phyloP scores from a whole-genome alignment of 2,329 filamentous ascomycete genomes.

The Sporothrix dimorphospora region DNA sequence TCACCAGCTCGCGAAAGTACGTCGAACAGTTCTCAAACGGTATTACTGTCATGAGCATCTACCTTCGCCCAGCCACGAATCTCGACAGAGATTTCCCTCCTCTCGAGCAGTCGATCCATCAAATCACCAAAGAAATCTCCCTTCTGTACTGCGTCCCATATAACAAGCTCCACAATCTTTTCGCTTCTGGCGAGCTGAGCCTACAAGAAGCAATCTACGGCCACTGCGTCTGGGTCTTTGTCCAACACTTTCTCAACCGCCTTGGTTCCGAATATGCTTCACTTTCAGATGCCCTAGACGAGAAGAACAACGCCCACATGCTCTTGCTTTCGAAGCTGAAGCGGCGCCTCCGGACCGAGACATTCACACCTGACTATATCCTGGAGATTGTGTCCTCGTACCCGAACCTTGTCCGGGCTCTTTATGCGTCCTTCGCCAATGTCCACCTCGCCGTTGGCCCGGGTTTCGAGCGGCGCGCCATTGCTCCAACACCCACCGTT shows the following conservation, averaged over 20 bases:
- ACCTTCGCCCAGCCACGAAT: constrained; percentile 73
- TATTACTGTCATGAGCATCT: constrained; percentile 95
- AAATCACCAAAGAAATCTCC: constrained; percentile 98
- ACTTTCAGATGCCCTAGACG: constrained; percentile 77
- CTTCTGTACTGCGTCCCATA: constrained; percentile 96
- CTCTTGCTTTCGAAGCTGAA: constrained; percentile 93
- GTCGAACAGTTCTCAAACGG: constrained; percentile 99
- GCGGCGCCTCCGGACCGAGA: constrained; percentile 91
- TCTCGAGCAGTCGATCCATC: constrained; percentile 92
- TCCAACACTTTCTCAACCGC: constrained; percentile 96
- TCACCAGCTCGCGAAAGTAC: constrained; percentile 96
- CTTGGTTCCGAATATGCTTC: constrained; percentile 91
- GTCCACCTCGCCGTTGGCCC: constrained; percentile 68
- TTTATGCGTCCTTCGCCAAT: constrained; percentile 91
- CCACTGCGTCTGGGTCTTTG: constrained; percentile 96
- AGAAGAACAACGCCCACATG: constrained; percentile 79
- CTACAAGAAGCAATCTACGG: constrained; percentile 97
- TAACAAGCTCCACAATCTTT: constrained; percentile 91
- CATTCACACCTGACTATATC: constrained; percentile 97
- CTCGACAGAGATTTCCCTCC: constrained; percentile 64
- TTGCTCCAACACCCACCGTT: constrained; percentile 59
- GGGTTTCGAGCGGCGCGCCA: constrained; percentile 54
- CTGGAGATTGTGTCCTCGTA: constrained; percentile 94
- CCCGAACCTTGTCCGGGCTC: constrained; percentile 79
- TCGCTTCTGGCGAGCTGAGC: constrained; percentile 82